Base-by-base conservation (phyloP, 1,139 yeast genomes). In the Pichia sp. region DNA sequence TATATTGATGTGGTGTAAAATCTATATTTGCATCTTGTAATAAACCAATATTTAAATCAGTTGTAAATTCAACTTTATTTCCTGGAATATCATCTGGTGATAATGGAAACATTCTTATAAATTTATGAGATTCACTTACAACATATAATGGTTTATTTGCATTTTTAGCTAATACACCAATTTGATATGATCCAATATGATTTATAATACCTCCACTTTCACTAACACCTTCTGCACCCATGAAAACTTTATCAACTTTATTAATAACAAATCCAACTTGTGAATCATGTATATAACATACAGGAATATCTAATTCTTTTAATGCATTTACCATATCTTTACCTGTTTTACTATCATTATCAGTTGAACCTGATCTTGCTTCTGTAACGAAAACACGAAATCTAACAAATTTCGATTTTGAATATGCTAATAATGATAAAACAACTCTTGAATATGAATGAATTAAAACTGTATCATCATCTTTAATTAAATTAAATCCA, bases 211-310 rank as follows among this genome's bases (percentile, higher is more conserved):
- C 99, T 50, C 99, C 99, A 65, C 95, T 85, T 71, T 92, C 99
- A 3, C 96, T 96, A 5, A 92, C 98, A 55, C 99, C 99, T 68
- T 92, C 98, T 1, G 98, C 98, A 49, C 99, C 99, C 55, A 92
- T 94, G 56, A 94, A 78, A 7, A 94, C 86, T 68, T 92, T 90
- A 69, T 90, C 96, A 11, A 90, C 90, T 64, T 85, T 85, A 65
- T 88, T 94, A 54, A 94, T 83, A 34, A 89, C 90, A 58, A 83
- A 88, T 0, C 97, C 97, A 11, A 92, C 97, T 6, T 95, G 96
- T 51, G 89, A 82, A 64, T 94, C 99, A 27, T 89, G 94, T 50
- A 94, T 85, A 47, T 89, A 75, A 48, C 89, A 85, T 25, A 86
- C 94, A 0, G 97, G 97, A n/a, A 94, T 86, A 26, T 86, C 94